These are phyloP conservation scores for Schizochytrium sp. DNA, from an alignment of 108 stramenopile species.

Conservation along the genomic window DNA sequence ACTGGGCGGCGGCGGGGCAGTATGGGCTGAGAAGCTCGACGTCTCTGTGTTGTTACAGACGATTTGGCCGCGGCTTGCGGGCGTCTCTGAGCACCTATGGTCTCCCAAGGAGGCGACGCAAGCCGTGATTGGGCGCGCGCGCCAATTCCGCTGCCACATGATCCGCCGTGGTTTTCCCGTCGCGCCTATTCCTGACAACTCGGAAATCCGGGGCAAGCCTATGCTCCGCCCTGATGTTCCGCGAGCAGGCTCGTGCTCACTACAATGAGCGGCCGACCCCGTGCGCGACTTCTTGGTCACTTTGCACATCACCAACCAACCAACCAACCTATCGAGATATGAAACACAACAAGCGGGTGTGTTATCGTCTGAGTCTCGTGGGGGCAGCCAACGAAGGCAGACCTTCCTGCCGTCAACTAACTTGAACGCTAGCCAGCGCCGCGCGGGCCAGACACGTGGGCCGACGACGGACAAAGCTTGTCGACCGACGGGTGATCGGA, in stretches of 20 bases:
- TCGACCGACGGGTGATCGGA: too few species aligned
- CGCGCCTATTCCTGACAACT: neutral
- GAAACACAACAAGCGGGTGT: too few species aligned
- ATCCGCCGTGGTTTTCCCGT: neutral
- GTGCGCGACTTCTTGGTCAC: neutral
- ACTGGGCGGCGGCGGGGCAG: constrained; percentile 56
- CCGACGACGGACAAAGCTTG: too few species aligned
- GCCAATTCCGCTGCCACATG: neutral
- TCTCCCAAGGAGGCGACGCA: neutral
- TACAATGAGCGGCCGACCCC: neutral
- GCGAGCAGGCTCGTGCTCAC: neutral
- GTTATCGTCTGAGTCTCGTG: too few species aligned
- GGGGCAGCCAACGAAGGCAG: too few species aligned
- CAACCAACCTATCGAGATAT: too few species aligned
- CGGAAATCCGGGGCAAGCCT: neutral
- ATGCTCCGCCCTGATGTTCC: neutral
- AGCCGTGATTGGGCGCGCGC: too few species aligned
- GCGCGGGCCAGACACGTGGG: too few species aligned
- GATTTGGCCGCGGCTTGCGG: constrained; percentile 57
- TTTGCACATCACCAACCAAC: too few species aligned
- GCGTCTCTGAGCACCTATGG: constrained; percentile 59
- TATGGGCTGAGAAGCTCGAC: constrained; percentile 63
- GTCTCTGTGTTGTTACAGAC: constrained; percentile 38
- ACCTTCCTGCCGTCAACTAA: too few species aligned
- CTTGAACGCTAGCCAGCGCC: too few species aligned